Conservation (phyloP, 768 basidiomycete genomes). For the Sistotremastrum niveocremeum region DNA sequence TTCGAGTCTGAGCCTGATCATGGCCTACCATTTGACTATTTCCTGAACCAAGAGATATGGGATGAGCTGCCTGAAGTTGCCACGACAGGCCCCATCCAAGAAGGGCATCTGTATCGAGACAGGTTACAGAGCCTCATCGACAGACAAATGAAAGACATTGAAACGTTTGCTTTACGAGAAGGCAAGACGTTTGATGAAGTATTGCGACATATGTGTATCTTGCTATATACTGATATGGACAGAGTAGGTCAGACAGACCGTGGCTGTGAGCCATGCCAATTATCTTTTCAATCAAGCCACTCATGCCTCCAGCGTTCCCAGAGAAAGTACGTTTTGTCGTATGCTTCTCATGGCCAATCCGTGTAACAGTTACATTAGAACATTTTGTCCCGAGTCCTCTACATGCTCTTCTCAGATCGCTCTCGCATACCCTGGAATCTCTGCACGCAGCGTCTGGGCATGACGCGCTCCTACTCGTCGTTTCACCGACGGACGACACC, state of each 20-base stretch:
- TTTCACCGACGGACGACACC: conserved; percentile 33
- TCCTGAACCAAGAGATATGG: no score
- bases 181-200: conserved; percentile 48
- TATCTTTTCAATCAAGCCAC: conserved; percentile 31
- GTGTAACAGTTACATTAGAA: background rate
- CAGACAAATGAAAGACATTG: conserved; percentile 41
- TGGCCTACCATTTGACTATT: no score
- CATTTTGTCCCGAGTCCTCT: conserved; percentile 21
- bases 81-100: no score
- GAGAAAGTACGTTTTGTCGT: conserved; percentile 4
- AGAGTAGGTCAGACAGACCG: conserved; percentile 33
- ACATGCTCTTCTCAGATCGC: conserved; percentile 30
- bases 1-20: no score
- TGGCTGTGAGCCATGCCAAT: conserved; percentile 53
- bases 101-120: conserved; percentile 36
- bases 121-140: conserved; percentile 51
- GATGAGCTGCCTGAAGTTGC: no score
- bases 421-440: conserved; percentile 42
- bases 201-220: conserved; percentile 6
- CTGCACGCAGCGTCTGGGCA: conserved; percentile 35
- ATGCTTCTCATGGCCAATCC: conserved; percentile 5
- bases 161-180: conserved; percentile 49
- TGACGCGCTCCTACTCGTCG: conserved; percentile 49
- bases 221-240: conserved; percentile 8
- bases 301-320: conserved; percentile 1